Base-by-base conservation (phyloP, 2,329 filamentous ascomycete genomes). In the Didymosphaeria variabile region DNA sequence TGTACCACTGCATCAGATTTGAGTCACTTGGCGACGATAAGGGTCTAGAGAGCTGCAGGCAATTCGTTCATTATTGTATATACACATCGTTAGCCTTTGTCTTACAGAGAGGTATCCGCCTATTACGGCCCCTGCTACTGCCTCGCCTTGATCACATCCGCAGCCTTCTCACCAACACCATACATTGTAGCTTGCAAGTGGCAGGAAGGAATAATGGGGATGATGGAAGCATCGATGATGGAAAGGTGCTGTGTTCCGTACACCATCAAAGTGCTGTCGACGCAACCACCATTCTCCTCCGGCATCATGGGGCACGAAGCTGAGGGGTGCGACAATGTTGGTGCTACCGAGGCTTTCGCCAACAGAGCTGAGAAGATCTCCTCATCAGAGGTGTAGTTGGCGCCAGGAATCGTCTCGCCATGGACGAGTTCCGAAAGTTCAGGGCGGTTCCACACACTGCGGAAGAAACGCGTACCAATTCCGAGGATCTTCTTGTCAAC, bases 391-490 rank as follows among this genome's bases (percentile, higher is more conserved):
- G 55, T 64, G 55, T 68, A 65, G 52, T 71, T 66, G 29, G 65
- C 62, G 12, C 71, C 70, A 9, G 72, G 72, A 2, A 67, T 57
- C 0, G 55, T 67, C 57, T 76, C 71, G 9, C 62, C 53, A n/a
- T 70, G 67, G 40, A 65, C 58, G 53, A 73, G 67, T 36, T 59
- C 58, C 17, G 59, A 59, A 40, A 77, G 68, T 47, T 63, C 73
- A 45, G 61, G 70, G 1, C 72, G 68, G 17, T 71, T 69, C 67
- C 67, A 71, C 34, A 73, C 65, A 7, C 51, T 66, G 54, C 79
- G 79, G 45, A 75, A 75, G 36, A 78, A 69, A 1, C 71, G 69
- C n/a, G 74, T 64, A 12, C 73, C 72, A 2, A 79, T 73, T 7
- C 71, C 72, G 44, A 78, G 71, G 50, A 74, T 59, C 21, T 58